These are phyloP conservation scores for Trichoderma simmonsii DNA, from an alignment of 2,329 filamentous ascomycete species.

Conservation along the genomic window DNA sequence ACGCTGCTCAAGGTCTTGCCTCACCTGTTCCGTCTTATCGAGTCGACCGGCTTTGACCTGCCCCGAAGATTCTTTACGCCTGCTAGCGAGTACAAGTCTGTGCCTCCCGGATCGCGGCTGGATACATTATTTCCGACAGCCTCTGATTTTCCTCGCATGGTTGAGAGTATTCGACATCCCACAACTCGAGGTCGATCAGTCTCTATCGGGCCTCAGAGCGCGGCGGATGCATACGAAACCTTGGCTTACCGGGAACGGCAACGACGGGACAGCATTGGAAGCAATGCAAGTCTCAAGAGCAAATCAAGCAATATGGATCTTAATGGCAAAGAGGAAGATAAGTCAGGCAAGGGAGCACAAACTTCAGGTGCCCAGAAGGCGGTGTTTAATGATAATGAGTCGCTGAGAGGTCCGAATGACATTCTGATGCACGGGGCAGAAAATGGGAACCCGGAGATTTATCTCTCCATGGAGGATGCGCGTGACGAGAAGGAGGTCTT, in stretches of 20 bases:
- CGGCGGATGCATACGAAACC: constrained; percentile 93
- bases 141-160: constrained; percentile 78
- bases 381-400: constrained; percentile 61
- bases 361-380: constrained; percentile 46
- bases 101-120: constrained; percentile 63
- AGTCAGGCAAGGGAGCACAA: constrained; percentile 38
- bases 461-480: constrained; percentile 41
- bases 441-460: constrained; percentile 34
- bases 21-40: constrained; percentile 81
- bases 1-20: constrained; percentile 73
- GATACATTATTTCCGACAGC: constrained; percentile 89
- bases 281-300: constrained; percentile 47
- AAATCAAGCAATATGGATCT: constrained; percentile 45
- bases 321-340: constrained; percentile 36
- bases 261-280: constrained; percentile 53
- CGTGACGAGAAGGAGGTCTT: constrained; percentile 77
- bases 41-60: constrained; percentile 72
- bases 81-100: constrained; percentile 84
- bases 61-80: constrained; percentile 89
- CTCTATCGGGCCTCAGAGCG: constrained; percentile 90
- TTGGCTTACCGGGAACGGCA: constrained; percentile 78
- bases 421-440: constrained; percentile 36
- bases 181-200: constrained; percentile 69
- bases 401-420: constrained; percentile 68
- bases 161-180: constrained; percentile 78